Percentiles rank a stretch among this genome's conserved stretches.
Conservation (phyloP, 2,329 filamentous ascomycete genomes). For the Penicillium sp. region DNA sequence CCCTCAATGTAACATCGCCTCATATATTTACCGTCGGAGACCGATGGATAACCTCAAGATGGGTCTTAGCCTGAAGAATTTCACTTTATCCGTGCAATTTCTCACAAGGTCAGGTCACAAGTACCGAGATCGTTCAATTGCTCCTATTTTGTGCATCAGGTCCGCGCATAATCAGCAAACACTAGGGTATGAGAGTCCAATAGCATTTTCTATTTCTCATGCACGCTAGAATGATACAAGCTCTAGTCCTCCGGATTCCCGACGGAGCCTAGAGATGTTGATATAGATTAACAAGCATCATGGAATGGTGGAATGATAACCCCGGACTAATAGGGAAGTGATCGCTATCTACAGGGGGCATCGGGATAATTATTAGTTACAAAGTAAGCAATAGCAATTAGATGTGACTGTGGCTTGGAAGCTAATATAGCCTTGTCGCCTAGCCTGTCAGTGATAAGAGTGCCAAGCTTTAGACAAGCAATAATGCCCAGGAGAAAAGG, state of each 20-base stretch:
- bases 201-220: not conserved
- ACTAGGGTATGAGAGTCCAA: not conserved
- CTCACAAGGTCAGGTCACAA: not conserved
- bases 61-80: not conserved
- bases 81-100: not conserved
- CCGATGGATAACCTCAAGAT: not conserved
- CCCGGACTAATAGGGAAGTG: not conserved
- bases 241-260: not conserved
- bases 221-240: not conserved
- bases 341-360: not conserved
- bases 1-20: not conserved
- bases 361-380: not conserved
- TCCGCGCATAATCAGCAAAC: not conserved
- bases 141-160: not conserved
- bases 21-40: conserved; percentile 3
- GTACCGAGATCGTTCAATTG: not conserved
- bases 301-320: not conserved
- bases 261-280: not conserved
- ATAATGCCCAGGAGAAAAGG: not conserved
- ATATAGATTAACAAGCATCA: not conserved
- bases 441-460: not conserved
- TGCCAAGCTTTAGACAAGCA: conserved; percentile 8
- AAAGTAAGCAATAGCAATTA: not conserved
- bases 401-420: not conserved
- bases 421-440: not conserved